These are phyloP conservation scores for sunflower (Helianthus annuus) DNA, from an alignment of 129 eudicot species.

Conservation along the genomic window DNA sequence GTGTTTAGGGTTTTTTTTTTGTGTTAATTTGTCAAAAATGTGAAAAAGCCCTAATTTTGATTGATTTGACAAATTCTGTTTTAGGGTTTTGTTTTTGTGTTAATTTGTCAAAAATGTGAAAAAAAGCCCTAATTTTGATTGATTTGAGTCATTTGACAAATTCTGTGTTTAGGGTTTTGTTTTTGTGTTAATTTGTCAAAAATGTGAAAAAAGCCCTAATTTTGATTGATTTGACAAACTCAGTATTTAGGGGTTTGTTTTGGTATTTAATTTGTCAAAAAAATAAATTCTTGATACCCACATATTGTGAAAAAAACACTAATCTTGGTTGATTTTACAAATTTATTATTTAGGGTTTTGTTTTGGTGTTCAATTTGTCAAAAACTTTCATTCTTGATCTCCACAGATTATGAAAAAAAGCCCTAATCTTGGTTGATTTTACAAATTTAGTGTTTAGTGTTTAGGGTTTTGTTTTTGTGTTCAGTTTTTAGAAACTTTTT, in stretches of 20 bases:
- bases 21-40: no score
- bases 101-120: not conserved
- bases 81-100: not conserved
- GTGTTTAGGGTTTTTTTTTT: no score
- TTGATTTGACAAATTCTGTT: not conserved
- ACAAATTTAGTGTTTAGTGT: not conserved
- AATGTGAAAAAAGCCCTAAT: no score
- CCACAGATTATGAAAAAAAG: not conserved
- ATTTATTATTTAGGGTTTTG: not conserved
- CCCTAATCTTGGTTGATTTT: not conserved
- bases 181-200: no score
- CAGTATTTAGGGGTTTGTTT: not conserved
- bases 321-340: not conserved
- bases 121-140: not conserved
- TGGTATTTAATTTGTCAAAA: not conserved
- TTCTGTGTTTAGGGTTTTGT: no score
- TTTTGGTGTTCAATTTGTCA: not conserved
- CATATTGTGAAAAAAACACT: not conserved
- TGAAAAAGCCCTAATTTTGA: no score
- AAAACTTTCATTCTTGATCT: not conserved
- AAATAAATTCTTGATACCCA: no score
- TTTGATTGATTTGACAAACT: not conserved
- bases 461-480: not conserved
- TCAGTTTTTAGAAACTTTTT: not conserved
- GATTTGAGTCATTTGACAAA: no score